phyloP scores from a whole-genome alignment of 2,329 filamentous ascomycete genomes.

The Ustilaginoidea virens region DNA sequence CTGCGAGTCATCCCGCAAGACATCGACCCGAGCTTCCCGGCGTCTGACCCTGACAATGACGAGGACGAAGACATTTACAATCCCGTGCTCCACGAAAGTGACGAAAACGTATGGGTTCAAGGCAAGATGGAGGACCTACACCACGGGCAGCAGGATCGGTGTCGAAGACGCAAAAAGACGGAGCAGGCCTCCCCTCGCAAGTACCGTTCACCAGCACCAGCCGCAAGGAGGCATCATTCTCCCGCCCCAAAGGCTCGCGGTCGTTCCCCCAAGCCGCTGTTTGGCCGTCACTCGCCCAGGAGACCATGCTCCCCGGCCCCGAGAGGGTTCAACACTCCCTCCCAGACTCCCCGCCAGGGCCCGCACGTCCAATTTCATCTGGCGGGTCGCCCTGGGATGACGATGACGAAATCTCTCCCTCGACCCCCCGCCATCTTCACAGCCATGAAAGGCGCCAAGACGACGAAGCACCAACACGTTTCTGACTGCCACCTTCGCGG shows the following conservation, averaged over 20 bases:
- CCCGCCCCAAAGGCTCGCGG: slow-evolving; percentile 21
- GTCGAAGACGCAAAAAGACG: slow-evolving; percentile 34
- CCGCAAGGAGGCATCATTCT: slow-evolving; percentile 15
- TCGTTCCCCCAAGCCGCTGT: slow-evolving; percentile 31
- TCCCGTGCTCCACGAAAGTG: slow-evolving; percentile 44
- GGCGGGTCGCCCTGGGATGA: slow-evolving; percentile 47
- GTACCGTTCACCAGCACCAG: slow-evolving; percentile 28
- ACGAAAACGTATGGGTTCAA: slow-evolving; percentile 53
- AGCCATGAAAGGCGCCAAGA: slow-evolving; percentile 28
- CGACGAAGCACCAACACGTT: slow-evolving; percentile 16
- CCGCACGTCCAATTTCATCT: slow-evolving; percentile 22
- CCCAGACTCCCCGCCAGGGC: slow-evolving; percentile 23
- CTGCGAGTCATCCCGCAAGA: slow-evolving; percentile 81
- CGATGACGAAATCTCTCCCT: slow-evolving; percentile 75
- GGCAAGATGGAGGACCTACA: slow-evolving; percentile 54
- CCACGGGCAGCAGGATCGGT: slow-evolving; percentile 36
- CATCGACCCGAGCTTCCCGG: slow-evolving; percentile 93
- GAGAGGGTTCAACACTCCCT: slow-evolving; percentile 18
- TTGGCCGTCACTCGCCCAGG: slow-evolving; percentile 54
- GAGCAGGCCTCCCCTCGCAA: slow-evolving; percentile 26
- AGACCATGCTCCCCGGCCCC: slow-evolving; percentile 58
- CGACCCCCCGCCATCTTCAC: slow-evolving; percentile 59
- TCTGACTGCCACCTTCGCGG: slow-evolving; percentile 59
- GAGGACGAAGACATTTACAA: slow-evolving; percentile 56
- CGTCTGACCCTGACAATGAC: slow-evolving; percentile 79